These are phyloP conservation scores for Exophiala oligosperma DNA, from an alignment of 2,329 filamentous ascomycete genomes.

Conservation along the genomic window DNA sequence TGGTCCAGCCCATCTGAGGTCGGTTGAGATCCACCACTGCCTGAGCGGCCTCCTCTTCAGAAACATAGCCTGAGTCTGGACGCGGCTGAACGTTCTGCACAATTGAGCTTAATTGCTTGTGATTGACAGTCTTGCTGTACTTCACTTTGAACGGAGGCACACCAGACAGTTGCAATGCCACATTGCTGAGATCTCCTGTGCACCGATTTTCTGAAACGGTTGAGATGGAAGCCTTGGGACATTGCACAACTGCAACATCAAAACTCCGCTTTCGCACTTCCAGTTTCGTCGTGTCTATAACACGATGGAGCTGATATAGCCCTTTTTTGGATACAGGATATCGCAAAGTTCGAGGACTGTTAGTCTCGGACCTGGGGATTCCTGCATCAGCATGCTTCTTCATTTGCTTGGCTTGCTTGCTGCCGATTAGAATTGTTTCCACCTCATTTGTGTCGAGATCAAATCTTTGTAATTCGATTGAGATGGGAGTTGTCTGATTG, in stretches of 20 bases:
- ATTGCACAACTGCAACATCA: constrained; percentile 81
- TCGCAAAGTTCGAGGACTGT: constrained; percentile 65
- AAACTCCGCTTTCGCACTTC: constrained; percentile 77
- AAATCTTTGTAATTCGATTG: constrained; percentile 83
- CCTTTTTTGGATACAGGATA: constrained; percentile 82
- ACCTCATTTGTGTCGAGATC: constrained; percentile 79
- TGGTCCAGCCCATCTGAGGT: constrained; percentile 71
- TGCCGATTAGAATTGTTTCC: constrained; percentile 74
- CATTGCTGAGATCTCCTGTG: constrained; percentile 81
- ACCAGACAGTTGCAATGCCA: constrained; percentile 79
- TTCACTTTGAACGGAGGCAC: constrained; percentile 89
- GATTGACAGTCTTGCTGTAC: constrained; percentile 86
- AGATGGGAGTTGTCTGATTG: constrained; percentile 86
- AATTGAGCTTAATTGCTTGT: constrained; percentile 77
- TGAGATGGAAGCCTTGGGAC: constrained; percentile 75
- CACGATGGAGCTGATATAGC: constrained; percentile 79
- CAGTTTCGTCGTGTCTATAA: constrained; percentile 90
- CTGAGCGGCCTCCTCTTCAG: constrained; percentile 59
- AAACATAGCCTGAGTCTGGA: constrained; percentile 74
- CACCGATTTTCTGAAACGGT: constrained; percentile 69
- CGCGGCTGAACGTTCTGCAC: constrained; percentile 94
- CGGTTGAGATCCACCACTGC: constrained; percentile 56
- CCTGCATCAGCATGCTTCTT: constrained; percentile 68
- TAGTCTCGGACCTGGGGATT: constrained; percentile 47
- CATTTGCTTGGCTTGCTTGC: constrained; percentile 72